Percentiles rank a stretch among this genome's conserved stretches.
Conservation (phyloP, 2,329 filamentous ascomycete genomes). For the Sporothrix brasiliensis region DNA sequence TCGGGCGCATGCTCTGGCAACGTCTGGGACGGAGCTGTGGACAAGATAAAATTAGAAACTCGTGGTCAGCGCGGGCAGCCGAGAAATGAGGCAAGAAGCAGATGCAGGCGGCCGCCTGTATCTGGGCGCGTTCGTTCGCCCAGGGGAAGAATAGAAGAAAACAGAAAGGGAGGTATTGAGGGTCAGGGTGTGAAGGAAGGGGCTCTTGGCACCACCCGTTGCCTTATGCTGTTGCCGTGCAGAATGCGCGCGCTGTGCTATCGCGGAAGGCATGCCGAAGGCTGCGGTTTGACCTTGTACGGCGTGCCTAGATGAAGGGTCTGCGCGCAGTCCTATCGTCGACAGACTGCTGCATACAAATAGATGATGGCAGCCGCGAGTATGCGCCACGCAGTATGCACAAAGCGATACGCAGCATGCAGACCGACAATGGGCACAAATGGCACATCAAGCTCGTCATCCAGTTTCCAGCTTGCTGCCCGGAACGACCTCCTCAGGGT, state of each 20-base stretch:
- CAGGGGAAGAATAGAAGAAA: too few species aligned
- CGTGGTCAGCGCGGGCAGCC: slow-evolving; percentile 21
- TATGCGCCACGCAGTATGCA: not conserved
- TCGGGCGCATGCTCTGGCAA: slow-evolving; percentile 59
- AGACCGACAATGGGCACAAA: not conserved
- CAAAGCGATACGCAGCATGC: not conserved
- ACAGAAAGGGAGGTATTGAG: not conserved
- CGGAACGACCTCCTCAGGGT: not conserved
- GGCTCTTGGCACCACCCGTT: not conserved
- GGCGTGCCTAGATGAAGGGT: not conserved
- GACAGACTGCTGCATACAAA: not conserved
- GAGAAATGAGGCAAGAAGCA: slow-evolving; percentile 3
- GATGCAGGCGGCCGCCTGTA: slow-evolving; percentile 11
- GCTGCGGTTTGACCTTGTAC: not conserved
- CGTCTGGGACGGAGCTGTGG: slow-evolving; percentile 61
- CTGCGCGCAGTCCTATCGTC: not conserved
- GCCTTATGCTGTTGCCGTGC: slow-evolving; percentile 10
- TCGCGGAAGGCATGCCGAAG: slow-evolving; percentile 27
- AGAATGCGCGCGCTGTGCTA: slow-evolving; percentile 20
- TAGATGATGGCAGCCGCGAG: not conserved
- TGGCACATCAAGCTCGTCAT: not conserved
- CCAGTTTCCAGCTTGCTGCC: slow-evolving; percentile 8
- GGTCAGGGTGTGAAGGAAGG: not conserved
- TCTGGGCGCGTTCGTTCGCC: not conserved
- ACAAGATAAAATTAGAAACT: slow-evolving; percentile 25